Evolutionary conservation across 2,329 filamentous ascomycete genomes (phyloP).

Genomic region (Aspergillus ochraceus): DNA sequence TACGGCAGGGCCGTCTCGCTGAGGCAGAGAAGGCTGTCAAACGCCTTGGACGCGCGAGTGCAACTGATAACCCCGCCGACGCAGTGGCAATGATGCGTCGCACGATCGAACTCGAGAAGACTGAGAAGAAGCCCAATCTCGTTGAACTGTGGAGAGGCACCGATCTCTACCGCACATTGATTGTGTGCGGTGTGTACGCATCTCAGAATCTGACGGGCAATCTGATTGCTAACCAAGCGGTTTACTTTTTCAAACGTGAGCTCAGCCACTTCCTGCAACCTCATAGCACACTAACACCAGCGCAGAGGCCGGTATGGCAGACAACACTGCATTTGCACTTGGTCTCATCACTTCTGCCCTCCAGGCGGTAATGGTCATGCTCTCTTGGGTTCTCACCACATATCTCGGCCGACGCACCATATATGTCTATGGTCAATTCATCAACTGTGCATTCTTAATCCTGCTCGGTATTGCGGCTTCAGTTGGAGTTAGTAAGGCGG

Average conservation of each 20-base stretch:
- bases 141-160: conserved; percentile 57
- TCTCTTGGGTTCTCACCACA: conserved; percentile 66
- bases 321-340: conserved; percentile 59
- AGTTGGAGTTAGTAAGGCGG: conserved; percentile 39
- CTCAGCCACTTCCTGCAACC: conserved; percentile 16
- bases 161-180: conserved; percentile 55
- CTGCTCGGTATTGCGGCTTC: conserved; percentile 62
- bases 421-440: conserved; percentile 60
- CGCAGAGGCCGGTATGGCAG: conserved; percentile 60
- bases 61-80: conserved; percentile 42
- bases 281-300: conserved; percentile 29
- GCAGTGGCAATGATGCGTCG: conserved; percentile 61
- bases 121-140: conserved; percentile 48
- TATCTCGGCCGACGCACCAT: conserved; percentile 65
- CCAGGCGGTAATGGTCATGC: conserved; percentile 62
- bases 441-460: conserved; percentile 57
- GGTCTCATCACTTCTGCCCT: conserved; percentile 66
- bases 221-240: conserved; percentile 62
- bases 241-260: conserved; percentile 57
- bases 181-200: conserved; percentile 59
- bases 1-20: conserved; percentile 49
- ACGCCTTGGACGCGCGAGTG: conserved; percentile 50
- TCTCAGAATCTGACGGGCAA: conserved; percentile 63
- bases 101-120: conserved; percentile 56
- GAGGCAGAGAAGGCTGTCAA: conserved; percentile 49